Percentiles rank a stretch among this genome's conserved stretches.
Conservation (phyloP, 2,329 filamentous ascomycete species). For the Grosmannia clavigera region DNA sequence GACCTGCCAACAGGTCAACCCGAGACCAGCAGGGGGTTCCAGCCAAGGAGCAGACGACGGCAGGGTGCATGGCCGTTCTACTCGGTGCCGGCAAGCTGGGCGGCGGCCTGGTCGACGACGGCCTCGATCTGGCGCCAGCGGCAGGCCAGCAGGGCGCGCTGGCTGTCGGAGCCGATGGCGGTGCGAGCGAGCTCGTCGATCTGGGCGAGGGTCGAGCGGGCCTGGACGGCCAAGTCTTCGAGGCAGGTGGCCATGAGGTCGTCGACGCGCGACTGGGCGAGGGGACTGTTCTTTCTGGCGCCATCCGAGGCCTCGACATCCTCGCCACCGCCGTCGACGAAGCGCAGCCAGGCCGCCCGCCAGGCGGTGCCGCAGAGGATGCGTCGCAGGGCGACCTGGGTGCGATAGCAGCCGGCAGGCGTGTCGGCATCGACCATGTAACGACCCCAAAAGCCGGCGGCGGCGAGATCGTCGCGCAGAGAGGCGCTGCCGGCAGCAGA, state of each 20-base stretch:
- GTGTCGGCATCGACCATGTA: slow-evolving; percentile 16
- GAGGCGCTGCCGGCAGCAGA: background rate
- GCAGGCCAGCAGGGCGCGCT: slow-evolving; percentile 8
- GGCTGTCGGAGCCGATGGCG: slow-evolving; percentile 5
- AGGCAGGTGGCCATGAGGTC: background rate
- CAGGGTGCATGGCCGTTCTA: background rate
- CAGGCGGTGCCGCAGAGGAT: slow-evolving; percentile 6
- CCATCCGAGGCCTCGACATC: background rate
- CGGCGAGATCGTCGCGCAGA: slow-evolving; percentile 9
- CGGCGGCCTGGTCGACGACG: slow-evolving; percentile 7
- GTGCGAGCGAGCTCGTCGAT: background rate
- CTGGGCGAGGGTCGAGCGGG: background rate
- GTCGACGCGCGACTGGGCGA: background rate
- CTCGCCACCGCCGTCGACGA: slow-evolving; percentile 7
- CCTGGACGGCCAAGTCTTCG: background rate
- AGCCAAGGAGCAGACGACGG: too few species aligned
- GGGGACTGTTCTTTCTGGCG: background rate
- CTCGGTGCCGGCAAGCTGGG: background rate
- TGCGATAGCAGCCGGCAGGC: slow-evolving; percentile 14
- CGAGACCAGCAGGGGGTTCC: background rate
- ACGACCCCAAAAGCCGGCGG: slow-evolving; percentile 12
- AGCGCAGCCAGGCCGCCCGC: slow-evolving; percentile 9
- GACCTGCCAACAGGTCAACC: background rate
- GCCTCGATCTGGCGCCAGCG: slow-evolving; percentile 13
- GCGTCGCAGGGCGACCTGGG: slow-evolving; percentile 14